phyloP scores from a whole-genome alignment of 2,329 filamentous ascomycete genomes.

The Exophiala sideris region DNA sequence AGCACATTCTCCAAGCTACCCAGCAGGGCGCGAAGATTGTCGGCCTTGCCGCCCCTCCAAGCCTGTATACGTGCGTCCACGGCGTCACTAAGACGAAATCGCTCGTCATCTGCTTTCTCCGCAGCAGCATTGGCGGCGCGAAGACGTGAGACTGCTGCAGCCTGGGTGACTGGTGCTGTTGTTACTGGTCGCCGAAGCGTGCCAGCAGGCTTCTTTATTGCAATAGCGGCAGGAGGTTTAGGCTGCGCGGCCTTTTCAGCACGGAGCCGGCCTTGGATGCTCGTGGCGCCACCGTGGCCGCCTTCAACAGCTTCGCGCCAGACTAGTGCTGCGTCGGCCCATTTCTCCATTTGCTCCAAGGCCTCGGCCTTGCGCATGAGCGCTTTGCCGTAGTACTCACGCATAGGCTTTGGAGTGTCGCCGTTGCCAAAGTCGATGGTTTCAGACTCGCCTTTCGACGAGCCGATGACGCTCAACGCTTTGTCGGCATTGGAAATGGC shows the following conservation, averaged over 20 bases:
- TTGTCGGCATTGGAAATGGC: slow-evolving; percentile 81
- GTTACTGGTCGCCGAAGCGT: slow-evolving; percentile 43
- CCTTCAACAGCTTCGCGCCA: slow-evolving; percentile 83
- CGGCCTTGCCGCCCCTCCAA: slow-evolving; percentile 89
- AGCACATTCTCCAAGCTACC: slow-evolving; percentile 84
- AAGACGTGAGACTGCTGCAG: slow-evolving; percentile 77
- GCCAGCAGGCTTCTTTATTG: slow-evolving; percentile 31
- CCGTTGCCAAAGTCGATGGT: slow-evolving; percentile 64
- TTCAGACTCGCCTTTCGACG: slow-evolving; percentile 74
- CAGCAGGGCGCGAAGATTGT: slow-evolving; percentile 84
- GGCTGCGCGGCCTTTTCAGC: slow-evolving; percentile 74
- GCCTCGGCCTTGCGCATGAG: slow-evolving; percentile 93
- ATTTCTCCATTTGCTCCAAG: slow-evolving; percentile 91
- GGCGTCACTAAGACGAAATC: slow-evolving; percentile 79
- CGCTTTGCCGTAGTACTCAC: slow-evolving; percentile 88
- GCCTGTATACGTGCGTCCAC: slow-evolving; percentile 74
- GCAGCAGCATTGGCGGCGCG: slow-evolving; percentile 81
- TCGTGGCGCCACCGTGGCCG: slow-evolving; percentile 79
- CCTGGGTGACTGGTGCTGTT: slow-evolving; percentile 30
- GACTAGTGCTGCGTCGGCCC: slow-evolving; percentile 73
- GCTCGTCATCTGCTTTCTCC: slow-evolving; percentile 85
- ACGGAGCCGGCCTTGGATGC: slow-evolving; percentile 78
- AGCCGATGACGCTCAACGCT: slow-evolving; percentile 75
- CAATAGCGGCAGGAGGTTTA: slow-evolving; percentile 30
- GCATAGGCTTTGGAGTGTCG: slow-evolving; percentile 77